phyloP scores from a whole-genome alignment of 495 filamentous ascomycete genomes.

The Opeltia flavorubescens region DNA sequence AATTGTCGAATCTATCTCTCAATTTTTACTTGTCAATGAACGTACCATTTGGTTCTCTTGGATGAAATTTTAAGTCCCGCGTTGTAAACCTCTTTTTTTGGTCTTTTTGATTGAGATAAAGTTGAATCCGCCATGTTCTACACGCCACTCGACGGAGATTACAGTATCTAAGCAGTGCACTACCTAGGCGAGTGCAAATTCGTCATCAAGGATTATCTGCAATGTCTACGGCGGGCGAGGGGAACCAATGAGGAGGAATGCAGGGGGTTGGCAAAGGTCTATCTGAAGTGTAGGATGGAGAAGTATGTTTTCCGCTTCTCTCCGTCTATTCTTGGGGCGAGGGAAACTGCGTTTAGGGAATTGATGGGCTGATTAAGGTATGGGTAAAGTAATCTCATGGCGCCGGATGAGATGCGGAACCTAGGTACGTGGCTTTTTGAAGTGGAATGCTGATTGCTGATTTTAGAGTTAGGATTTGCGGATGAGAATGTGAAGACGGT shows the following conservation, averaged over 20 bases:
- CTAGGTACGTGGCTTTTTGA: conserved; percentile 51
- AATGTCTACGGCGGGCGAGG: conserved; percentile 64
- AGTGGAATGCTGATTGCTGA: not conserved
- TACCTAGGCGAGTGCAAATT: conserved; percentile 76
- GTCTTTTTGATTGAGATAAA: no score
- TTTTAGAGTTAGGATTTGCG: conserved; percentile 6
- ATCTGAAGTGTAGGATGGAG: conserved; percentile 89
- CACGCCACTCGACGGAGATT: not conserved
- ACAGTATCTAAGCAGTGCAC: not conserved
- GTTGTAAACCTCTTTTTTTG: no score
- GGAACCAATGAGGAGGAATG: conserved; percentile 81
- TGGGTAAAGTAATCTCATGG: conserved; percentile 72
- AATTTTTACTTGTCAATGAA: no score
- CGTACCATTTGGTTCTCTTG: no score
- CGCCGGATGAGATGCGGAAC: conserved; percentile 83
- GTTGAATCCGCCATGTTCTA: not conserved
- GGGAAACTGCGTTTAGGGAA: not conserved
- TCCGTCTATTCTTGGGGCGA: not conserved
- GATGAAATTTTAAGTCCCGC: no score
- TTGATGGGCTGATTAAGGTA: not conserved
- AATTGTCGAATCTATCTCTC: no score
- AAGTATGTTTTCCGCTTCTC: conserved; percentile 39
- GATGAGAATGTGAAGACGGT: conserved; percentile 4
- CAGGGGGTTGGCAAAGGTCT: conserved; percentile 70
- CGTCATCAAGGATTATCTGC: conserved; percentile 68